Evolutionary conservation across 2,329 filamentous ascomycete species (phyloP).

Genomic region (Fusarium algeriense): DNA sequence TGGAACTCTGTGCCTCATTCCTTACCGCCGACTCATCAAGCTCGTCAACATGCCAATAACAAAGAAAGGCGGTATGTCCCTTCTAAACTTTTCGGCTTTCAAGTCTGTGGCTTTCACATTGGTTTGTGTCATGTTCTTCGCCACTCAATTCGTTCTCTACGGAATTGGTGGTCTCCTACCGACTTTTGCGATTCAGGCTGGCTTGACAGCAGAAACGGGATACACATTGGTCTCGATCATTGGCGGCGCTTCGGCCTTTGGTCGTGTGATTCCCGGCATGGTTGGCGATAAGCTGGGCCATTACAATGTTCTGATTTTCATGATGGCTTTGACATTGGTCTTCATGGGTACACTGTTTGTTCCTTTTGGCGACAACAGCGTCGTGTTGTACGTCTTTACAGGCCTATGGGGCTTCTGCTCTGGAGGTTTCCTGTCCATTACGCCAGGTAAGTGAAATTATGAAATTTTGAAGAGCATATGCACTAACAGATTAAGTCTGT

Average conservation of each 20-base stretch:
- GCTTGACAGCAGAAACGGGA: neutral
- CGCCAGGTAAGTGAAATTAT: neutral
- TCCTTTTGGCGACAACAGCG: neutral
- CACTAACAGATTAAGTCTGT: neutral
- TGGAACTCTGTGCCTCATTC: slow-evolving; percentile 3
- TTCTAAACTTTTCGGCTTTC: slow-evolving; percentile 19
- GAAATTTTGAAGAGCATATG: accelerated
- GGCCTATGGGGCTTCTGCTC: slow-evolving; percentile 9
- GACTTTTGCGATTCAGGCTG: slow-evolving; percentile 9
- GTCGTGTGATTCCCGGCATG: neutral
- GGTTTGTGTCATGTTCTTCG: slow-evolving; percentile 9
- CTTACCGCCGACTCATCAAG: slow-evolving; percentile 1
- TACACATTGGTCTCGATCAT: slow-evolving; percentile 5
- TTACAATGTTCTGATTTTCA: slow-evolving; percentile 12
- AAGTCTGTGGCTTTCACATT: slow-evolving; percentile 1
- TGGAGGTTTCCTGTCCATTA: neutral
- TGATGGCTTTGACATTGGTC: slow-evolving; percentile 5
- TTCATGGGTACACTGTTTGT: slow-evolving; percentile 16
- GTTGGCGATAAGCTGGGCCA: slow-evolving; percentile 3
- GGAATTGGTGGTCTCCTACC: slow-evolving; percentile 13
- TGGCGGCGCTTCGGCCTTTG: slow-evolving; percentile 8
- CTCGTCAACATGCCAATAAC: neutral
- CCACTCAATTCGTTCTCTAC: slow-evolving; percentile 8
- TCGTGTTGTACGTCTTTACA: slow-evolving; percentile 1
- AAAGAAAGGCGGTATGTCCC: neutral